Conservation (phyloP, 441 rosid species). For the Bocquillonia castaneifolia region DNA sequence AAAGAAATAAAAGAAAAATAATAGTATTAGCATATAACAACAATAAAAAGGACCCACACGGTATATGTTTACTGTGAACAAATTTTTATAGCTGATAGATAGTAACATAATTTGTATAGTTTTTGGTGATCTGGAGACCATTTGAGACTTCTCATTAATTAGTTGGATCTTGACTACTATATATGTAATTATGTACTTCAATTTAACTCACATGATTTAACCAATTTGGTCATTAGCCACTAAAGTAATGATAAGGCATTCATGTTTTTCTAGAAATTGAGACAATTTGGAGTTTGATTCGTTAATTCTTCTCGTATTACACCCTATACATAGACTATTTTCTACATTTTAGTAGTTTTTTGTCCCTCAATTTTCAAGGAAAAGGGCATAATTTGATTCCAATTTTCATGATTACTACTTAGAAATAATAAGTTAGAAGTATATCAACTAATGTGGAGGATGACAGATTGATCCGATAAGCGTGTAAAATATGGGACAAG, state of each 20-base stretch:
- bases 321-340: too few relatives aligned
- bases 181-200: neutral
- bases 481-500: too few relatives aligned
- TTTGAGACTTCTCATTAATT: too few relatives aligned
- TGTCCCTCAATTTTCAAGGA: neutral
- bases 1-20: neutral
- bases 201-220: neutral
- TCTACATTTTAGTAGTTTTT: too few relatives aligned
- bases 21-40: too few relatives aligned
- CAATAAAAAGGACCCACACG: constrained; percentile 14
- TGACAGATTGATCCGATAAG: too few relatives aligned
- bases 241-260: neutral
- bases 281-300: neutral
- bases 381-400: too few relatives aligned
- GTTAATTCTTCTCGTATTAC: neutral
- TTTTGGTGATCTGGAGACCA: neutral
- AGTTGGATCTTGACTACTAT: neutral
- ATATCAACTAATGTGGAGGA: too few relatives aligned
- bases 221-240: neutral
- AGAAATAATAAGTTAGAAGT: too few relatives aligned
- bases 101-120: neutral
- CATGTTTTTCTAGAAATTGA: neutral
- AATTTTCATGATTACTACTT: too few relatives aligned
- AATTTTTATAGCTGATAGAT: too few relatives aligned
- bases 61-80: neutral